Conservation (phyloP, 2,329 filamentous ascomycete species). For the Ophiostoma montium region DNA sequence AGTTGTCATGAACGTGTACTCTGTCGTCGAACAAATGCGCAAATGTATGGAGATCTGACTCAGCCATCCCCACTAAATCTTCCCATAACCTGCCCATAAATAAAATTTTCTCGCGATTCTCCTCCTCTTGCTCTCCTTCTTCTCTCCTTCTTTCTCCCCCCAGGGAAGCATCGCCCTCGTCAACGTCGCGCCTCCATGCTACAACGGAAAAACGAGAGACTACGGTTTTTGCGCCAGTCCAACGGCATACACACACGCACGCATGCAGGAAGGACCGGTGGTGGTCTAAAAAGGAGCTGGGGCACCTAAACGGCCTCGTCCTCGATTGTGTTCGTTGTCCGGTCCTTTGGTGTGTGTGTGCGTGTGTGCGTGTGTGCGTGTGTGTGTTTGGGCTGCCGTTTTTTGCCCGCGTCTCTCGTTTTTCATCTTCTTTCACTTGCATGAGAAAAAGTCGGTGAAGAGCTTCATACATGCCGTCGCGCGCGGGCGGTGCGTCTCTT, state of each 20-base stretch:
- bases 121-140: neutral
- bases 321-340: neutral
- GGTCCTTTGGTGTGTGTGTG: neutral
- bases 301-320: slow-evolving; percentile 8
- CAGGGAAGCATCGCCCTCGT: slow-evolving; percentile 13
- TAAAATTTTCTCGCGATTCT: neutral
- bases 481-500: neutral
- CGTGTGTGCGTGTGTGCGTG: neutral
- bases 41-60: too few relatives aligned
- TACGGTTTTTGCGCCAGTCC: neutral
- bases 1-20: too few relatives aligned
- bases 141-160: slow-evolving; percentile 2
- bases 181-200: slow-evolving; percentile 16
- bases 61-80: too few relatives aligned
- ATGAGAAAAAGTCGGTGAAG: slow-evolving; percentile 17
- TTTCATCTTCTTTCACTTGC: slow-evolving; percentile 7
- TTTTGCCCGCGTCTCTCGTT: neutral
- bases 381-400: too few relatives aligned
- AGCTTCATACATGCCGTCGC: slow-evolving; percentile 12
- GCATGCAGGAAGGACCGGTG: neutral
- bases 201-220: slow-evolving; percentile 13
- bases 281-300: slow-evolving; percentile 6
- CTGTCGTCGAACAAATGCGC: too few relatives aligned
- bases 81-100: slow-evolving; percentile 4
- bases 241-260: neutral